phyloP scores from a whole-genome alignment of 306 rosid species.

The Cucurbita argyrosperma region DNA sequence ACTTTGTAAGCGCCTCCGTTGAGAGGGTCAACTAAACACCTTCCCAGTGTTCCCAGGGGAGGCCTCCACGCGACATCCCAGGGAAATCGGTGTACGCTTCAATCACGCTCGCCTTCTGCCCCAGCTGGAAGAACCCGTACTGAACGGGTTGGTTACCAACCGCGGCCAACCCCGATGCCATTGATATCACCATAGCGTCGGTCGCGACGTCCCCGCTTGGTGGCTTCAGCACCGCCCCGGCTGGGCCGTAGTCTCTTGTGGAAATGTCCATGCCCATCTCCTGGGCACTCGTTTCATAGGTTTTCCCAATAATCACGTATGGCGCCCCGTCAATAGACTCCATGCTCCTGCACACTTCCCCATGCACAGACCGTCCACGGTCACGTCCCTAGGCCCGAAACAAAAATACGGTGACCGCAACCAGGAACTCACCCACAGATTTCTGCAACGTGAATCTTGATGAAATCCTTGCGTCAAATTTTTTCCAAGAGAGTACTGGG shows the following conservation, averaged over 20 bases:
- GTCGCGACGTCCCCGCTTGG: slow-evolving; percentile 28
- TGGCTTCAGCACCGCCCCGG: slow-evolving; percentile 9
- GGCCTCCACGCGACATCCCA: slow-evolving; percentile 18
- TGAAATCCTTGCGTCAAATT: slow-evolving; percentile 25
- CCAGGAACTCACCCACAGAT: too few species aligned
- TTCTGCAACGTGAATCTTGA: too few species aligned
- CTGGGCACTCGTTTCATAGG: too few species aligned
- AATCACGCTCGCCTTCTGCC: background rate
- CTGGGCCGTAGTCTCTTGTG: background rate
- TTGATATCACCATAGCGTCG: slow-evolving; percentile 26
- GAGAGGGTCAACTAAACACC: background rate
- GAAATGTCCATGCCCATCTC: slow-evolving; percentile 46
- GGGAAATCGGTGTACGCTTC: slow-evolving; percentile 22
- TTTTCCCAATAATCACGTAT: too few species aligned
- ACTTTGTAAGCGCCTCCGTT: slow-evolving; percentile 26
- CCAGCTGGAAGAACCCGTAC: slow-evolving; percentile 16
- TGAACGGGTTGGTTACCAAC: slow-evolving; percentile 33
- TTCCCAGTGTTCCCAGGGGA: slow-evolving; percentile 12
- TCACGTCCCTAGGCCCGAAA: too few species aligned
- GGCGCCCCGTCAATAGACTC: too few species aligned
- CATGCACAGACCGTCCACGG: too few species aligned
- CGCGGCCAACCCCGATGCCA: slow-evolving; percentile 45
- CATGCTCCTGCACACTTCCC: too few species aligned
- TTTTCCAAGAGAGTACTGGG: slow-evolving; percentile 21
- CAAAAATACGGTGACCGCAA: too few species aligned